Evolutionary conservation across 371 early-diverging fungal species (phyloP).

Genomic region (Haplosporangium sp.): DNA sequence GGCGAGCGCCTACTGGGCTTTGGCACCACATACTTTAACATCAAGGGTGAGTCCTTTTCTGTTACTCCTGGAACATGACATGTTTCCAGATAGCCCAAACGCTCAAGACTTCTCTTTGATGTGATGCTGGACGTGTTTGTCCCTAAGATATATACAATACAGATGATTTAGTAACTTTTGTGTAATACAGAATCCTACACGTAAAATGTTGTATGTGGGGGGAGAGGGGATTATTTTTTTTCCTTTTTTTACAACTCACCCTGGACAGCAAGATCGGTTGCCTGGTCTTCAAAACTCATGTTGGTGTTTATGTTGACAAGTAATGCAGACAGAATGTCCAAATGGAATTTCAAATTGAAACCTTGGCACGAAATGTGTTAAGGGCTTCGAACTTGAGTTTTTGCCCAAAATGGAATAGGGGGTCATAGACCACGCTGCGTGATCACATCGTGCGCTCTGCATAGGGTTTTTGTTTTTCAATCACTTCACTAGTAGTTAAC

Average conservation of each 20-base stretch:
- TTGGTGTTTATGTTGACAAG: conserved; percentile 3
- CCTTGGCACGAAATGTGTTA: too few relatives aligned
- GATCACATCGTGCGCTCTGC: neutral
- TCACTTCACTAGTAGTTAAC: too few relatives aligned
- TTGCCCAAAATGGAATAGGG: neutral
- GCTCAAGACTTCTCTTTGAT: conserved; percentile 49
- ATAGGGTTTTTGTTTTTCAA: too few relatives aligned
- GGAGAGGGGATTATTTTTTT: too few relatives aligned
- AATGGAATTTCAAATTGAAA: neutral
- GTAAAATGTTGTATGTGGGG: too few relatives aligned
- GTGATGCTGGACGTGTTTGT: conserved; percentile 56
- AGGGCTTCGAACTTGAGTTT: neutral
- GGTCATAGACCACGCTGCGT: neutral
- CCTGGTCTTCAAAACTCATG: conserved; percentile 15
- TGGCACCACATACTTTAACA: conserved; percentile 50
- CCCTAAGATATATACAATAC: conserved; percentile 14
- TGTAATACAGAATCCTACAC: too few relatives aligned
- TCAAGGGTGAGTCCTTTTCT: conserved; percentile 36
- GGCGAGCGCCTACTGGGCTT: conserved; percentile 48
- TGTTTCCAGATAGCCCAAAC: conserved; percentile 41
- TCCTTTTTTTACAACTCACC: neutral
- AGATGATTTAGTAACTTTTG: neutral
- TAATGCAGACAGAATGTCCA: neutral
- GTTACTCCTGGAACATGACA: conserved; percentile 42
- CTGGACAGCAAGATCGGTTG: conserved; percentile 38